Conservation (phyloP, 73 alveolate species). For the Paramecium tetraurelia region DNA sequence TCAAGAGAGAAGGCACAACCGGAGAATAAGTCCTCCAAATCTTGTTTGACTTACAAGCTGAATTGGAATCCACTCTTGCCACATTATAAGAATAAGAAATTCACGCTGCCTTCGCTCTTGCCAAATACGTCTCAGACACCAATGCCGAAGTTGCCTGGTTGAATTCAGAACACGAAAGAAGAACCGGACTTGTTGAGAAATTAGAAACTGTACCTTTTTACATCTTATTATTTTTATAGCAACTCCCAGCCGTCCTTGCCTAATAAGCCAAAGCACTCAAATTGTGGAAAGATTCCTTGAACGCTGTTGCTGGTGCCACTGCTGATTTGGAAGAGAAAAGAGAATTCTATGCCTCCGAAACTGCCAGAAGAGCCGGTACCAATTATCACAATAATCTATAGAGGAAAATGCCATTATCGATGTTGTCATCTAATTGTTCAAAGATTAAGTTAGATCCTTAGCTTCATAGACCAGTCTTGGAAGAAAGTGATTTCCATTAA, state of each 20-base stretch:
- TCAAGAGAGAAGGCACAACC: conserved; percentile 51
- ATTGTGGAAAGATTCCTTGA: conserved; percentile 36
- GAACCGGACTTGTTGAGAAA: not conserved
- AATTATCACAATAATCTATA: not conserved
- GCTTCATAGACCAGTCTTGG: conserved; percentile 40
- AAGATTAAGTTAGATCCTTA: conserved; percentile 50
- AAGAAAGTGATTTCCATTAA: conserved; percentile 3
- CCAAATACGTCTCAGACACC: conserved; percentile 44
- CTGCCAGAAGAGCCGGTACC: conserved; percentile 42
- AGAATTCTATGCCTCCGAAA: conserved; percentile 52
- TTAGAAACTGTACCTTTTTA: not conserved
- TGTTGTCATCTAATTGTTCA: conserved; percentile 40
- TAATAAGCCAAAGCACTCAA: conserved; percentile 44
- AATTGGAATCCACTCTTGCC: conserved; percentile 30
- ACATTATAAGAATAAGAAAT: conserved; percentile 43
- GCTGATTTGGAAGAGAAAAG: conserved; percentile 43
- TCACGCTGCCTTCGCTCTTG: conserved; percentile 41
- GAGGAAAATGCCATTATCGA: conserved; percentile 53
- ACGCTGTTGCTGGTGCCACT: conserved; percentile 58
- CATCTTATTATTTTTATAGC: not conserved
- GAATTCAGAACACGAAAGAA: conserved; percentile 8
- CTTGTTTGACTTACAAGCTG: conserved; percentile 22
- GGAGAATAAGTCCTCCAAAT: conserved; percentile 48
- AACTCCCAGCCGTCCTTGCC: conserved; percentile 49
- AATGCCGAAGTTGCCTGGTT: conserved; percentile 51